phyloP scores from a whole-genome alignment of 257 asterid species.

The Solanum ossicruentum region DNA sequence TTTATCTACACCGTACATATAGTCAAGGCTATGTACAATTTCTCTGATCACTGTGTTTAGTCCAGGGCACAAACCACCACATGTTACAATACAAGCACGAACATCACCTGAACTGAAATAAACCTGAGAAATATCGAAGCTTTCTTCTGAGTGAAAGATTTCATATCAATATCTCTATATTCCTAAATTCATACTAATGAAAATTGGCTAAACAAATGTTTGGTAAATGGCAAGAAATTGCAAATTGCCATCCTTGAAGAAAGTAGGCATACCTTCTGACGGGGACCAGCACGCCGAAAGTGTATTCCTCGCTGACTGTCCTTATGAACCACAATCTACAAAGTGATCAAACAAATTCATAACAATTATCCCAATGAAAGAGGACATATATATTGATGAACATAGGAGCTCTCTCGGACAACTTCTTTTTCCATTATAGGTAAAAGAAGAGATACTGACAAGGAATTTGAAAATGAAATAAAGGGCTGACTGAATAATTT shows the following conservation, averaged over 20 bases:
- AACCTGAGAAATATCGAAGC: constrained; percentile 35
- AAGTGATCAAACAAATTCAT: background rate
- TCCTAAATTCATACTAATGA: no score
- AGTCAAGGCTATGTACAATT: constrained; percentile 76
- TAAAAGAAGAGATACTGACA: background rate
- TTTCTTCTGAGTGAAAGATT: background rate
- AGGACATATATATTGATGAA: background rate
- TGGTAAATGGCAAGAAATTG: background rate
- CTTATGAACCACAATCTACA: constrained; percentile 82
- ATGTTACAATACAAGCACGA: constrained; percentile 89
- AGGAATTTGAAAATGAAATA: background rate
- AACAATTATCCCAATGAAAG: background rate
- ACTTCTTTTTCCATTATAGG: background rate
- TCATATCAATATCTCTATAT: background rate
- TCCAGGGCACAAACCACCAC: constrained; percentile 99
- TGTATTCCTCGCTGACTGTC: constrained; percentile 91
- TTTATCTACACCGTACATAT: constrained; percentile 77
- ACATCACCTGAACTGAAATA: constrained; percentile 84
- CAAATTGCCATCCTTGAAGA: background rate
- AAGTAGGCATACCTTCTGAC: constrained; percentile 54
- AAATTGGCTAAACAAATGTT: no score
- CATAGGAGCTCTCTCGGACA: background rate
- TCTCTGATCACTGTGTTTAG: constrained; percentile 96
- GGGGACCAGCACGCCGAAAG: constrained; percentile 98
- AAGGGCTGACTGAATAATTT: background rate